These are phyloP conservation scores for Penicillium turbatum DNA, from an alignment of 495 filamentous ascomycete species.

Conservation along the genomic window DNA sequence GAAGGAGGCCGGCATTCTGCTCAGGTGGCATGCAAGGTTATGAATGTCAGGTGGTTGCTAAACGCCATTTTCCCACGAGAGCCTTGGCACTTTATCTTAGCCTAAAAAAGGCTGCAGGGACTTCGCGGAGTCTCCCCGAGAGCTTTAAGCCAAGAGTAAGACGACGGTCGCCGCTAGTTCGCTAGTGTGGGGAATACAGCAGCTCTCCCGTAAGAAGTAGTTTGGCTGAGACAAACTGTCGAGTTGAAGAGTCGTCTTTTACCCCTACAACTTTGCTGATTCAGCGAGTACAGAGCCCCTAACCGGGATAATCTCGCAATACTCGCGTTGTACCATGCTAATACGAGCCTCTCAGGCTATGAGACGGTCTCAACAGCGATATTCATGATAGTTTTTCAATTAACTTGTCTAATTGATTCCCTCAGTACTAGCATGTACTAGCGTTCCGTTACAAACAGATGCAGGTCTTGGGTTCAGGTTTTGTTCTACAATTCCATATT, in stretches of 20 bases:
- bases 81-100: slow-evolving; percentile 3
- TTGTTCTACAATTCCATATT: slow-evolving; percentile 8
- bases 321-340: too few species aligned
- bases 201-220: not conserved
- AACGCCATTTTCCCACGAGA: not conserved
- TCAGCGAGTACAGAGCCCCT: too few species aligned
- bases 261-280: not conserved
- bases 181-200: slow-evolving; percentile 1
- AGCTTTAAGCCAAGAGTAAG: slow-evolving; percentile 7
- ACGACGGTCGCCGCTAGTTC: not conserved
- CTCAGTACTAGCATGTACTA: too few species aligned
- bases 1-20: not conserved
- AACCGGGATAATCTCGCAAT: too few species aligned
- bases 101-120: slow-evolving; percentile 5
- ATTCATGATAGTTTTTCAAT: not conserved
- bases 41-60: not conserved
- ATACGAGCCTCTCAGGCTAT: not conserved
- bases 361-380: not conserved
- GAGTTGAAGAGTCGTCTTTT: not conserved
- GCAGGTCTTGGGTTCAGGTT: slow-evolving; percentile 1
- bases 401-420: not conserved
- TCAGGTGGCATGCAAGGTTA: not conserved
- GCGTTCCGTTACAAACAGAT: too few species aligned
- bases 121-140: slow-evolving; percentile 18
- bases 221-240: not conserved